Evolutionary conservation across 2,329 filamentous ascomycete species (phyloP).

Genomic region (Aureobasidium sp.): DNA sequence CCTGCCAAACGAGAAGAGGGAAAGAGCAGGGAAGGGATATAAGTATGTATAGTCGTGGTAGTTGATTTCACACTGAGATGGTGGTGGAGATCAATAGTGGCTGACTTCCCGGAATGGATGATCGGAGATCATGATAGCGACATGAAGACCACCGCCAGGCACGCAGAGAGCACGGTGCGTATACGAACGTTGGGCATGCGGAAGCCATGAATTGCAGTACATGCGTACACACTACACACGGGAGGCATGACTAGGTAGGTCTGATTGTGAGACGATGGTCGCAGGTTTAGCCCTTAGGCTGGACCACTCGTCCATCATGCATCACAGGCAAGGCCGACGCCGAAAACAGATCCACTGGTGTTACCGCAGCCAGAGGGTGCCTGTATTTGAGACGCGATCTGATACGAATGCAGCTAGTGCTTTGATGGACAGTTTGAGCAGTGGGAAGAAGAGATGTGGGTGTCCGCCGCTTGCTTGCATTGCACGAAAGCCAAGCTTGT

Average conservation of each 20-base stretch:
- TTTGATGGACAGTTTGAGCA: not conserved
- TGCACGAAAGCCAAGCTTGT: slow-evolving; percentile 2
- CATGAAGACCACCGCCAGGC: slow-evolving; percentile 3
- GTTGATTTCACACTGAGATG: not conserved
- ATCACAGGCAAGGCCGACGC: not conserved
- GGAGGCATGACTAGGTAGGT: slow-evolving; percentile 4
- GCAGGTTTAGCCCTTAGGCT: slow-evolving; percentile 10
- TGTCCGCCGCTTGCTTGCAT: slow-evolving; percentile 1
- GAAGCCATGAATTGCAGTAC: slow-evolving; percentile 2
- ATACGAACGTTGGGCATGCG: slow-evolving; percentile 2
- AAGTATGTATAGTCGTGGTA: not conserved
- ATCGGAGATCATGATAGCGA: slow-evolving; percentile 1
- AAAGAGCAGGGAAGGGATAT: not conserved
- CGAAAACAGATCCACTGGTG: not conserved
- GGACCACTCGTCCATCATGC: not conserved
- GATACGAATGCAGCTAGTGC: slow-evolving; percentile 4
- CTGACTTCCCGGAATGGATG: slow-evolving; percentile 10
- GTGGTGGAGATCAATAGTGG: slow-evolving; percentile 11
- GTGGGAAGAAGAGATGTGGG: not conserved
- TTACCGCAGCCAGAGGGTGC: not conserved
- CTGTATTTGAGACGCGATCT: slow-evolving; percentile 6
- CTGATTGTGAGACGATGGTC: slow-evolving; percentile 11
- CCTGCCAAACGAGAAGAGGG: not conserved
- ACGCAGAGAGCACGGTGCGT: slow-evolving; percentile 15
- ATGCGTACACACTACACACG: not conserved